phyloP scores from a whole-genome alignment of 495 filamentous ascomycete species.

The Penicillium odoratum region DNA sequence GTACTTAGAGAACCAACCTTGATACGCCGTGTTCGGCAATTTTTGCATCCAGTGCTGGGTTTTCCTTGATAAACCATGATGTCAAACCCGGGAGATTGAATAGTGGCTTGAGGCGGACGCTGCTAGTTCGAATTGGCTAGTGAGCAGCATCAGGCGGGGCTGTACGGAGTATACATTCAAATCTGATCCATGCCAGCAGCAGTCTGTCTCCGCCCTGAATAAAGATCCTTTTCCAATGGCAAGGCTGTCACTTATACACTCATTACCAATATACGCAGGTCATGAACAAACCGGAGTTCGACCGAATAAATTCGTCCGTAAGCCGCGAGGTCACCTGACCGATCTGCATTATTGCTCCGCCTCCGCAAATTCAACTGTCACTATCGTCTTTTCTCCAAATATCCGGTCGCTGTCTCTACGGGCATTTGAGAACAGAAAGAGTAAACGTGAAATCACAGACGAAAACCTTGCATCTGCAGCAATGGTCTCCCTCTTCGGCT shows the following conservation, averaged over 20 bases:
- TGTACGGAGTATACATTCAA: not conserved
- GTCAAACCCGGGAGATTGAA: not conserved
- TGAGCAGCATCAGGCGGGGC: constrained; percentile 3
- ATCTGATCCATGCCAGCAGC: not conserved
- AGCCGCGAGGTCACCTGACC: constrained; percentile 1
- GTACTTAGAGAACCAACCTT: constrained; percentile 37
- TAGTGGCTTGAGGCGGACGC: not conserved
- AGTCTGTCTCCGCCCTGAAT: not conserved
- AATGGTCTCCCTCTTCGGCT: constrained; percentile 33
- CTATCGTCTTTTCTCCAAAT: not conserved
- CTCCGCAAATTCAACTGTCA: constrained; percentile 12
- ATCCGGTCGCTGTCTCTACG: not conserved
- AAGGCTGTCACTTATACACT: not conserved
- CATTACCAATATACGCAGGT: not conserved
- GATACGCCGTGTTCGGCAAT: constrained; percentile 64
- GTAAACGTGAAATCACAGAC: not conserved
- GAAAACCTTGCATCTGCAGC: not conserved
- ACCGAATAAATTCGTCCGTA: not conserved
- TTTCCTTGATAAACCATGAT: constrained; percentile 73
- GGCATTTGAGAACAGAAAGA: not conserved
- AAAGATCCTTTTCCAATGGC: not conserved
- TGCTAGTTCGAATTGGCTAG: not conserved
- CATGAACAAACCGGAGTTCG: not conserved
- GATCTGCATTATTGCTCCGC: constrained; percentile 5
- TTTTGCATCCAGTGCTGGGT: constrained; percentile 67